Conservation (phyloP, 257 asterid species). For the Jaltomata sinuosa region DNA sequence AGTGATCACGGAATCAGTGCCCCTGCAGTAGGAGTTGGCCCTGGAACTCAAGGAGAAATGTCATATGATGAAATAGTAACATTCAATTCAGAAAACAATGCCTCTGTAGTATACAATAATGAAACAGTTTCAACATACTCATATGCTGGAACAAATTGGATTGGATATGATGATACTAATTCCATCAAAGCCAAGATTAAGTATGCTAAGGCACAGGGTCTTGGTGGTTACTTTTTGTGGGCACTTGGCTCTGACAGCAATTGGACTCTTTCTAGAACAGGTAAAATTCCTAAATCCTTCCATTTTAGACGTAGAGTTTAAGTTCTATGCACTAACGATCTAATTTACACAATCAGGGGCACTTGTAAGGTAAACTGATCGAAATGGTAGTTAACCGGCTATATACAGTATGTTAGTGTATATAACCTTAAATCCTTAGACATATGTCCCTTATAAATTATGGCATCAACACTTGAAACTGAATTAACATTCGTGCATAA, state of each 20-base stretch:
- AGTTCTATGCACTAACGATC: too few species aligned
- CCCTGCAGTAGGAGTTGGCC: slow-evolving; percentile 48
- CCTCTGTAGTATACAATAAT: slow-evolving; percentile 33
- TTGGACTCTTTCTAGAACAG: slow-evolving; percentile 55
- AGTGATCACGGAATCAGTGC: slow-evolving; percentile 45
- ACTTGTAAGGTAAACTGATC: background rate
- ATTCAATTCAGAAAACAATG: slow-evolving; percentile 31
- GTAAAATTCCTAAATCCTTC: slow-evolving; percentile 8
- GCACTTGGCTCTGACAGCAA: slow-evolving; percentile 50
- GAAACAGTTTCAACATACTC: slow-evolving; percentile 52
- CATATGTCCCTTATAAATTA: background rate
- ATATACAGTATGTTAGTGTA: background rate
- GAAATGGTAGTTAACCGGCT: background rate
- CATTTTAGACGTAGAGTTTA: too few species aligned
- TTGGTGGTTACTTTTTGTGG: slow-evolving; percentile 76
- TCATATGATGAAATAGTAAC: slow-evolving; percentile 22
- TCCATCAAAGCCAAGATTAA: slow-evolving; percentile 28
- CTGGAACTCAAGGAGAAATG: slow-evolving; percentile 41
- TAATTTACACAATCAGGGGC: background rate
- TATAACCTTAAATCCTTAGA: background rate
- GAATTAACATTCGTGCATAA: background rate
- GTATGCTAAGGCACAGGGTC: slow-evolving; percentile 42
- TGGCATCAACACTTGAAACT: background rate
- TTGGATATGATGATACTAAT: slow-evolving; percentile 46
- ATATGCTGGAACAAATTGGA: slow-evolving; percentile 41